phyloP scores from a whole-genome alignment of 2,329 filamentous ascomycete species.

The Bretziella fagacearum region DNA sequence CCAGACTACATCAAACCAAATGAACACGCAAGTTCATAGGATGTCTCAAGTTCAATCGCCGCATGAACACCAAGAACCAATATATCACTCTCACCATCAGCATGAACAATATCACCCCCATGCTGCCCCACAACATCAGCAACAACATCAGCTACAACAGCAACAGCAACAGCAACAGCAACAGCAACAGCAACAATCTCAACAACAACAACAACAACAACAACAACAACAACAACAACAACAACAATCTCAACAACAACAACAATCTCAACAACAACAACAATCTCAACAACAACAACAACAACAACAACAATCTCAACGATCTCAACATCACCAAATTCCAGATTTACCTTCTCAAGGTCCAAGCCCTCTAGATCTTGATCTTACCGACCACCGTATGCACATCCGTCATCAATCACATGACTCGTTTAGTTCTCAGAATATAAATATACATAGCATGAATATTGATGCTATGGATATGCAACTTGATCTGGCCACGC shows the following conservation, averaged over 20 bases:
- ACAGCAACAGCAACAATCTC: constrained; percentile 16
- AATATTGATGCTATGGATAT: constrained; percentile 2
- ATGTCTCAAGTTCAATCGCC: too few relatives aligned
- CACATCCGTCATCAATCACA: constrained; percentile 1
- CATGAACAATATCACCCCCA: too few relatives aligned
- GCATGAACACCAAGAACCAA: too few relatives aligned
- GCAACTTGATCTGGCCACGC: constrained; percentile 3
- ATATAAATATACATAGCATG: background rate
- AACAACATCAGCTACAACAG: too few relatives aligned
- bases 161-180: constrained; percentile 20
- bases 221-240: background rate
- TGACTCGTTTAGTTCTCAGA: constrained; percentile 4
- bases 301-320: background rate
- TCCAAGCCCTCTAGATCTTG: background rate
- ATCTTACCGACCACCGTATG: background rate
- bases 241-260: background rate
- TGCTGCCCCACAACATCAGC: too few relatives aligned
- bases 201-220: constrained; percentile 9
- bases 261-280: background rate
- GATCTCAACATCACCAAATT: background rate
- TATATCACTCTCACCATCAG: too few relatives aligned
- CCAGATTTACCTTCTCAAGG: background rate
- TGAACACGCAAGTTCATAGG: too few relatives aligned
- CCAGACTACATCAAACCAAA: too few relatives aligned
- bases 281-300: background rate